Evolutionary conservation across 164 flowering plant species (phyloP).

Genomic region (Piper betle): DNA sequence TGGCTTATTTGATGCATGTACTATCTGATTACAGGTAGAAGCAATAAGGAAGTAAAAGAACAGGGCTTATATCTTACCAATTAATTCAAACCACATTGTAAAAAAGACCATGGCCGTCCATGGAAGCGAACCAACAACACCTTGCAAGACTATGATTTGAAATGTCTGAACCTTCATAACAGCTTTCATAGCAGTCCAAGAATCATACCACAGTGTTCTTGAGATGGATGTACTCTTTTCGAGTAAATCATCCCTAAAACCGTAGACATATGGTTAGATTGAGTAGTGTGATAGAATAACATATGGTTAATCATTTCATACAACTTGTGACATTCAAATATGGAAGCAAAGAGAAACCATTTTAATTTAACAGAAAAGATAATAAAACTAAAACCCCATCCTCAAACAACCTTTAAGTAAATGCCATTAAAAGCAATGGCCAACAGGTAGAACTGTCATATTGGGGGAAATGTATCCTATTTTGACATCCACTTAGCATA

Average conservation of each 20-base stretch:
- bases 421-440: too few species aligned
- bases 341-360: not conserved
- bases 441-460: too few species aligned
- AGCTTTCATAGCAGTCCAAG: conserved; percentile 76
- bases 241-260: conserved; percentile 34
- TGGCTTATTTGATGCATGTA: not conserved
- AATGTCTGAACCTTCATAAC: conserved; percentile 70
- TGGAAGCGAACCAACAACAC: conserved; percentile 83
- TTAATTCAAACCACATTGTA: conserved; percentile 94
- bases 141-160: conserved; percentile 86
- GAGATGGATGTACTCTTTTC: conserved; percentile 24
- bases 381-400: too few species aligned
- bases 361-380: not conserved
- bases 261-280: conserved; percentile 3
- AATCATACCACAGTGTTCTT: conserved; percentile 49
- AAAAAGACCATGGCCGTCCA: conserved; percentile 98
- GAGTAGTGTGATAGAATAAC: not conserved
- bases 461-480: too few species aligned
- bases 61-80: conserved; percentile 39
- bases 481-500: too few species aligned
- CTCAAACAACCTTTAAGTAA: too few species aligned
- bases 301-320: not conserved
- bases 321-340: too few species aligned
- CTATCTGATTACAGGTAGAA: not conserved
- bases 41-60: not conserved